Base-by-base conservation (phyloP, 1,139 yeast species). In the Suhomyces panamericanus region DNA sequence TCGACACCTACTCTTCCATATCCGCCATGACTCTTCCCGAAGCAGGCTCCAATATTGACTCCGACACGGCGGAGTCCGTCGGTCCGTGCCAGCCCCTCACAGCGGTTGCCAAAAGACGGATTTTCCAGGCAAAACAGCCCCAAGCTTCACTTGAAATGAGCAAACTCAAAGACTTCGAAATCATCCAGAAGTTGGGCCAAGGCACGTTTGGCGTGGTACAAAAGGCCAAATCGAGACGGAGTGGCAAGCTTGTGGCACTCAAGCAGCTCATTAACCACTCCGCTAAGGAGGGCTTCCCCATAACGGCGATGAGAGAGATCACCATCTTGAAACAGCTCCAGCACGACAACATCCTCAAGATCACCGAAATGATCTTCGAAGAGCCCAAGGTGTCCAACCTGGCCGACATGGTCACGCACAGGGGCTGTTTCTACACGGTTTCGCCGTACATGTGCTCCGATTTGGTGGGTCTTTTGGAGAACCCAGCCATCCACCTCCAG, bases 391-490 rank as follows among this genome's bases (percentile, higher is more conserved):
- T 64, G 15, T 41, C 61, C 7, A 63, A 58, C 32, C 64, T 70
- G 8, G 63, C 63, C 33, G 73, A 70, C 43, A 48, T 65, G 30
- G 55, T 67, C 3, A 66, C 69, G 35, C 72, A 70, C 35, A 59
- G 81, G 35, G 82, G 81, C 1, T 66, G 73, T 35, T 88, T 90
- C 56, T 91, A 85, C 64, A 90, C 96, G 68, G 96, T 93, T 4
- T 80, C 93, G 35, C 96, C 97, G 0, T 95, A 91, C 59, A 90
- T 93, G 93, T 83, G 90, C 14, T 87, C 90, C 26, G 99, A 95
- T 67, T 73, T 95, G 52, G 90, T 95, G 4, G 99, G 99, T 3
- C 69, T 95, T n/a, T 70, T 95, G 46, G 93, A 87, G 57, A 93
- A 91, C 61, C 93, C 95, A 1, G 69, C 78, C n/a, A 80, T 91